Conservation (phyloP, 1,284 basidiomycete genomes). For the Papiliotrema nemorosa region DNA sequence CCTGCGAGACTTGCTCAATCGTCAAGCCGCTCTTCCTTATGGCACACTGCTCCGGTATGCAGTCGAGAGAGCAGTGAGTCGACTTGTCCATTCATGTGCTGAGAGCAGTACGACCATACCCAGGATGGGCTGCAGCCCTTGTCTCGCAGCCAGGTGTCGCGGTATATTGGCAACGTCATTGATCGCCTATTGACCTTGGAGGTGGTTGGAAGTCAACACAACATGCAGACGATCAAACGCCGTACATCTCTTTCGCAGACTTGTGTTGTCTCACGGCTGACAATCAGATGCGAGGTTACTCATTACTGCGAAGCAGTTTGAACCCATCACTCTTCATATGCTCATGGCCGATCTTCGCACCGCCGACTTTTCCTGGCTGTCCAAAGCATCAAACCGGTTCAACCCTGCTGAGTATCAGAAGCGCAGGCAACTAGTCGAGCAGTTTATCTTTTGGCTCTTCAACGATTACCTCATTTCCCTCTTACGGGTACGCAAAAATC, state of each 20-base stretch:
- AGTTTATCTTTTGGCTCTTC: slow-evolving; percentile 90
- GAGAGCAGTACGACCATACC: background rate
- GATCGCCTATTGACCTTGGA: slow-evolving; percentile 67
- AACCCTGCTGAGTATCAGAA: slow-evolving; percentile 67
- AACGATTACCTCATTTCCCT: slow-evolving; percentile 78
- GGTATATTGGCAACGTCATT: slow-evolving; percentile 64
- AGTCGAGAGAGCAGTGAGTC: background rate
- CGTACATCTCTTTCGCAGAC: slow-evolving; percentile 53
- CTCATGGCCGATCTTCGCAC: slow-evolving; percentile 73
- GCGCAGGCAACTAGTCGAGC: slow-evolving; percentile 70
- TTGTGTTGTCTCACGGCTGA: background rate
- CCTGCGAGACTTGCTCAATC: slow-evolving; percentile 23
- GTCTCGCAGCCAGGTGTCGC: slow-evolving; percentile 57
- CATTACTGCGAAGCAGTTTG: slow-evolving; percentile 70
- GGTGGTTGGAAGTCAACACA: slow-evolving; percentile 73
- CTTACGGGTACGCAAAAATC: slow-evolving; percentile 59
- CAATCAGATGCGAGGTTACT: slow-evolving; percentile 66
- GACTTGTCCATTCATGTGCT: background rate
- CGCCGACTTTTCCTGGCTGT: slow-evolving; percentile 77
- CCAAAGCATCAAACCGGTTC: slow-evolving; percentile 37
- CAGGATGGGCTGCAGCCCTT: slow-evolving; percentile 11
- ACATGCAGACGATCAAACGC: slow-evolving; percentile 60
- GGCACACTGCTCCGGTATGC: background rate
- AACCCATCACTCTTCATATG: slow-evolving; percentile 74
- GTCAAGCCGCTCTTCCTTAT: slow-evolving; percentile 19